A percentile compares a stretch with the other conserved stretches of the same genome.
Evolutionary conservation across 1,284 basidiomycete genomes (phyloP).

Genomic region (Bondarzewia mesenterica): DNA sequence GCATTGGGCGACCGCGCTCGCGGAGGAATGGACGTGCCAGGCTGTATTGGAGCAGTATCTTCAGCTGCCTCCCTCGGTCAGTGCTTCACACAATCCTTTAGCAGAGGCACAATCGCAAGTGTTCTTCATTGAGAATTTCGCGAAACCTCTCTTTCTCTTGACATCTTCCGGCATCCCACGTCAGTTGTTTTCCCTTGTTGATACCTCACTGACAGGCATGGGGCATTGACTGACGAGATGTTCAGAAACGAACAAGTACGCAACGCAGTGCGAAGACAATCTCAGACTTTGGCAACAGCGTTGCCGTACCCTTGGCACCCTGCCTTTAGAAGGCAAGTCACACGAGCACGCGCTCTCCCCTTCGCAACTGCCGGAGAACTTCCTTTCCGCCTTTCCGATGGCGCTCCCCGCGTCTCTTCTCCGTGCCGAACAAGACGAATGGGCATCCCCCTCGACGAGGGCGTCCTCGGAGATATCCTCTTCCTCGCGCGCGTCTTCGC

Average conservation of each 20-base stretch:
- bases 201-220: not conserved
- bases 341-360: conserved; percentile 17
- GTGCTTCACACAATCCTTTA: conserved; percentile 54
- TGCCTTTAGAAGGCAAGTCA: not conserved
- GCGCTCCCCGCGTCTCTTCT: conserved; percentile 36
- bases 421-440: conserved; percentile 10
- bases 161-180: conserved; percentile 64
- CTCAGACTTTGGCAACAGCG: conserved; percentile 57
- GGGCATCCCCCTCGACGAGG: conserved; percentile 6
- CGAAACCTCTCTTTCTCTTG: conserved; percentile 74
- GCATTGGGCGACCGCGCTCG: conserved; percentile 84
- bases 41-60: conserved; percentile 75
- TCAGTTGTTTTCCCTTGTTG: conserved; percentile 7
- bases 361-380: conserved; percentile 40
- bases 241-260: conserved; percentile 56
- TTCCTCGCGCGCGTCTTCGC: conserved; percentile 18
- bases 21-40: conserved; percentile 87
- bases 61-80: conserved; percentile 67
- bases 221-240: not conserved
- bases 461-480: conserved; percentile 11
- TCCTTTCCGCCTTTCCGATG: conserved; percentile 52
- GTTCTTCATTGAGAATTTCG: conserved; percentile 82
- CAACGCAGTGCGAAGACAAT: conserved; percentile 58
- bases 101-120: conserved; percentile 81
- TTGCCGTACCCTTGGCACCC: conserved; percentile 20